Evolutionary conservation across 1,139 yeast species (phyloP), one percentile per base, ranked within the genome.

Genomic region (Yamadazyma trypodendri): DNA sequence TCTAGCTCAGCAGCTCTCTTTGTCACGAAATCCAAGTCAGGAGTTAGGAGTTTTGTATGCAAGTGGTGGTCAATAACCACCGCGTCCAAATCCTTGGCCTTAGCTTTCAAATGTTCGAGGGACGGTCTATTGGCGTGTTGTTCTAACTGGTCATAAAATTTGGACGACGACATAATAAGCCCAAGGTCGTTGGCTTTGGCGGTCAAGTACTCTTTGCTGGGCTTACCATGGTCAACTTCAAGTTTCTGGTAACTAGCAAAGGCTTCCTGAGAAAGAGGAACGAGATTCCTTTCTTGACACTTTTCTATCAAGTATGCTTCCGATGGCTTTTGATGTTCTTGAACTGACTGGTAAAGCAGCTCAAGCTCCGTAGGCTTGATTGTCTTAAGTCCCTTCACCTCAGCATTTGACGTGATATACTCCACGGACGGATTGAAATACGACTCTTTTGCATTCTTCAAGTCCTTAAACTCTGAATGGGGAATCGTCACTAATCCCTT

Each of bases 401-500:
- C 24, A 6, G 60, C 56, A 20, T 52, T 46, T 3, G 45, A 24
- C 4, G 39, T 33, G 13, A 67, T 45, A 31, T 47, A 54, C 4
- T 51, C 57, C 12, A 44, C 23, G 5, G 48, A 36, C 12, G 63
- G 63, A 2, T 43, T 33, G 1, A 54, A 47, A 35, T 43, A 45
- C 2, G 42, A 17, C 2, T 41, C 27, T n/a, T 46, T 37, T 11
- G 35, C 34, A 2, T 33, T 31, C 13, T 48, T 49, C 36, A 61
- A 49, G 2, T 43, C 42, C 2, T 49, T 49, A 10, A 49, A 44
- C 25, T 63, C 65, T 1, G 42, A 42, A 8, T 34, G 37, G 1
- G 71, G 63, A 13, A 70, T 42, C 1, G 71, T 60, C 2, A 65
- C 63, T 31, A 70, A 52, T 0, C 74, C 73, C 37, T 52, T 57